Percentiles rank a stretch among this genome's conserved stretches.
phyloP scores from a whole-genome alignment of 2,329 filamentous ascomycete species.

The Hymenotorrendiella dingleyae region DNA sequence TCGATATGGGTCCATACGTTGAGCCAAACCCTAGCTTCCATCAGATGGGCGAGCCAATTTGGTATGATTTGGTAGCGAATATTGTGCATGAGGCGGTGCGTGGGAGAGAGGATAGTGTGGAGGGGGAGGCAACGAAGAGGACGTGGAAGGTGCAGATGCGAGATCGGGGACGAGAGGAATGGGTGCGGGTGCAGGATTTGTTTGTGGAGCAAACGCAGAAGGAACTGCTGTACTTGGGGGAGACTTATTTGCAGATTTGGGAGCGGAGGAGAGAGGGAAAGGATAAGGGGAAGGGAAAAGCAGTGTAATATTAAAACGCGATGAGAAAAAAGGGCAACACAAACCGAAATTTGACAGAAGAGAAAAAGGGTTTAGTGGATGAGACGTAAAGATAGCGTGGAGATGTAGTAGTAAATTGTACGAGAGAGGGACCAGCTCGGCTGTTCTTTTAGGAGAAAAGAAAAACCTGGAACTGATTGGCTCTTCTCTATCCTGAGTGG shows the following conservation, averaged over 20 bases:
- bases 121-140: conserved; percentile 82
- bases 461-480: no score
- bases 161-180: conserved; percentile 76
- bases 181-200: conserved; percentile 90
- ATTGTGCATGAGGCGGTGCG: conserved; percentile 82
- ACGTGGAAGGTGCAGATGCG: conserved; percentile 91
- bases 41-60: conserved; percentile 73
- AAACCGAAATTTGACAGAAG: no score
- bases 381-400: background rate
- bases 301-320: background rate
- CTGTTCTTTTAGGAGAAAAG: no score
- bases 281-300: conserved; percentile 15
- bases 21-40: conserved; percentile 74
- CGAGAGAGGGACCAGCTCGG: no score
- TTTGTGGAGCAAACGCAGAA: conserved; percentile 85
- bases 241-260: conserved; percentile 96
- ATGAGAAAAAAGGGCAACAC: background rate
- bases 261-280: conserved; percentile 62
- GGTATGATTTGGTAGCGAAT: conserved; percentile 95
- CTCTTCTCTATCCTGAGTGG: no score
- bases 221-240: conserved; percentile 85
- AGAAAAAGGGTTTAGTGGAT: no score
- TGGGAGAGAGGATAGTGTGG: conserved; percentile 72
- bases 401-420: conserved; percentile 9
- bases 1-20: conserved; percentile 87